phyloP scores from a whole-genome alignment of 2,329 filamentous ascomycete species.

The Fulvia fulva region DNA sequence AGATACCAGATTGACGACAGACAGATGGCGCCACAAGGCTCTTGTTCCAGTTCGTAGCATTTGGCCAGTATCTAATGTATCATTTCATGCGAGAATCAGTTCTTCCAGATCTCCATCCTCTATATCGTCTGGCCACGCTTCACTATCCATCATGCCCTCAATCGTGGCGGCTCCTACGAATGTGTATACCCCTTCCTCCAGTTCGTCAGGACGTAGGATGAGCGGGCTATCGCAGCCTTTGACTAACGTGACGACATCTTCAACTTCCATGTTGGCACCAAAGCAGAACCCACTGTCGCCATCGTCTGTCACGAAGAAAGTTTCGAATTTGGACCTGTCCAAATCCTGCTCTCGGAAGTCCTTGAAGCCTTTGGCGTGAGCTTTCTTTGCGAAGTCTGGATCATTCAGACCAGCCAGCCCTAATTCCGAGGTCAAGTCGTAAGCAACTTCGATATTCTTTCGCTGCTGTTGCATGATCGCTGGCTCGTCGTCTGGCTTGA shows the following conservation, averaged over 20 bases:
- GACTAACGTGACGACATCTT: not conserved
- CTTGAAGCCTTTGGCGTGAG: not conserved
- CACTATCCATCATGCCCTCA: not conserved
- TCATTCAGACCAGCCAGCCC: not conserved
- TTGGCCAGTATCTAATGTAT: not conserved
- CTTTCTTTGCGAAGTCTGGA: not conserved
- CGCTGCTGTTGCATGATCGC: slow-evolving; percentile 1
- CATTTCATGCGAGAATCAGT: slow-evolving; percentile 1
- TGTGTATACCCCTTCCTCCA: slow-evolving; percentile 1
- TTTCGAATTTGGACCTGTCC: not conserved
- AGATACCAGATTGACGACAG: not conserved
- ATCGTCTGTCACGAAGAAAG: not conserved
- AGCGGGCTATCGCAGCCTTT: not conserved
- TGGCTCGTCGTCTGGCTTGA: not conserved
- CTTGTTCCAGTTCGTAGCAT: not conserved
- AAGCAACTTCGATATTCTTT: not conserved
- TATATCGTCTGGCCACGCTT: not conserved
- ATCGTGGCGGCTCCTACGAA: not conserved
- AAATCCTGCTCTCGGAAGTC: slow-evolving; percentile 1
- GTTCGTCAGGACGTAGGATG: not conserved
- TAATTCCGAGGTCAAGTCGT: not conserved
- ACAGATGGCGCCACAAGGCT: not conserved
- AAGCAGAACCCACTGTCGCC: slow-evolving; percentile 1
- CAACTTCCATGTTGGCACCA: not conserved
- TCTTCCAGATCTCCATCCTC: slow-evolving; percentile 1